These are phyloP conservation scores for Geum urbanum DNA, from an alignment of 306 rosid genomes.

Conservation along the genomic window DNA sequence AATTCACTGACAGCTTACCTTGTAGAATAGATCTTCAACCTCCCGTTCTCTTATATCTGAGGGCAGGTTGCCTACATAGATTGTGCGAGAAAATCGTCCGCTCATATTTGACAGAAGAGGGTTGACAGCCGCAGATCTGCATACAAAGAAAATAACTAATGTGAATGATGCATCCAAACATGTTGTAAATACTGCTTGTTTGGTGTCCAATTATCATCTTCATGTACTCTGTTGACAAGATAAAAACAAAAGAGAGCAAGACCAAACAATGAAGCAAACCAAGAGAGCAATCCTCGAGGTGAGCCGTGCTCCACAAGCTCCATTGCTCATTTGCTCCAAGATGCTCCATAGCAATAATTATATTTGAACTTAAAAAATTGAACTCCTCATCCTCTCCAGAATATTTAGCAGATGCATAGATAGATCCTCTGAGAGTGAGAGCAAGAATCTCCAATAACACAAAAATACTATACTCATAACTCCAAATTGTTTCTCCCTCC, in stretches of 20 bases:
- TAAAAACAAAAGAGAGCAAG: conserved; percentile 55
- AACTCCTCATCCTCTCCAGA: conserved; percentile 94
- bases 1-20: conserved; percentile 43
- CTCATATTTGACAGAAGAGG: conserved; percentile 60
- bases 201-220: conserved; percentile 36
- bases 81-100: conserved; percentile 98
- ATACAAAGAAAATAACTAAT: conserved; percentile 29
- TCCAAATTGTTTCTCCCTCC: conserved; percentile 99
- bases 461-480: conserved; percentile 81
- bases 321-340: conserved; percentile 99
- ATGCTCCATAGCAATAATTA: conserved; percentile 94
- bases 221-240: conserved; percentile 44
- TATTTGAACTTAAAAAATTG: conserved; percentile 87
- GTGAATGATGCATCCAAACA: conserved; percentile 23
- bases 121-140: conserved; percentile 34
- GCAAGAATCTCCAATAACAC: conserved; percentile 93
- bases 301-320: conserved; percentile 99
- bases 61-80: conserved; percentile 96
- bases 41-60: conserved; percentile 82
- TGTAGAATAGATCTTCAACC: conserved; percentile 89
- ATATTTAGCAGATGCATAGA: conserved; percentile 79
- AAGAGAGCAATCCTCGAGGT: conserved; percentile 99
- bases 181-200: conserved; percentile 24
- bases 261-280: conserved; percentile 99
- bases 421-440: conserved; percentile 93